Percentiles rank a stretch among this genome's conserved stretches.
phyloP scores from a whole-genome alignment of 2,329 filamentous ascomycete species.

The Parasarocladium wereldwijsianum region DNA sequence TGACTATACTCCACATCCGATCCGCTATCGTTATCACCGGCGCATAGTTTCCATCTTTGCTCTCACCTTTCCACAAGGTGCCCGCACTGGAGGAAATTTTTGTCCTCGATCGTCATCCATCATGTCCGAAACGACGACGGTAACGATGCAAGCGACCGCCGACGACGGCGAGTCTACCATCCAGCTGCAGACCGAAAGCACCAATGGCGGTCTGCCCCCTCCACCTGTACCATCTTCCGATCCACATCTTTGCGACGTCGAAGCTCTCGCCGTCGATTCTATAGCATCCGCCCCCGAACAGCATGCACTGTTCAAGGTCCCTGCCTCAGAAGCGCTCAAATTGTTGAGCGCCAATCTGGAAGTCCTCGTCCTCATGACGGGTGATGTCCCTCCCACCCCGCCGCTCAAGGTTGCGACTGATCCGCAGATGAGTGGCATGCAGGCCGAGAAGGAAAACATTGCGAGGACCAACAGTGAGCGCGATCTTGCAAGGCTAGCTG shows the following conservation, averaged over 20 bases:
- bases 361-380: conserved; percentile 54
- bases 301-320: conserved; percentile 59
- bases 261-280: conserved; percentile 6
- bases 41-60: too few relatives aligned
- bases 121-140: conserved; percentile 13
- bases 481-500: conserved; percentile 32
- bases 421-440: conserved; percentile 51
- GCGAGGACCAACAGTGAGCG: conserved; percentile 41
- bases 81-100: too few relatives aligned
- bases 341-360: conserved; percentile 62
- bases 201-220: conserved; percentile 20
- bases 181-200: conserved; percentile 7
- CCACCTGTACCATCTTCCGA: conserved; percentile 27
- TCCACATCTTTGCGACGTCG: conserved; percentile 12
- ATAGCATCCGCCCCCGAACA: conserved; percentile 13
- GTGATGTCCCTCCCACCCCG: conserved; percentile 70
- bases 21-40: too few relatives aligned
- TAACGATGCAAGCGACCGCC: conserved; percentile 7
- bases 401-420: conserved; percentile 47
- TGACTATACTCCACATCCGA: too few relatives aligned
- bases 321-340: conserved; percentile 61
- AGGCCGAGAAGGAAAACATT: conserved; percentile 46
- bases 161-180: conserved; percentile 7
- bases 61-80: too few relatives aligned
- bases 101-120: too few relatives aligned